phyloP scores from a whole-genome alignment of 2,329 filamentous ascomycete genomes.

The Xylaria arbuscula region DNA sequence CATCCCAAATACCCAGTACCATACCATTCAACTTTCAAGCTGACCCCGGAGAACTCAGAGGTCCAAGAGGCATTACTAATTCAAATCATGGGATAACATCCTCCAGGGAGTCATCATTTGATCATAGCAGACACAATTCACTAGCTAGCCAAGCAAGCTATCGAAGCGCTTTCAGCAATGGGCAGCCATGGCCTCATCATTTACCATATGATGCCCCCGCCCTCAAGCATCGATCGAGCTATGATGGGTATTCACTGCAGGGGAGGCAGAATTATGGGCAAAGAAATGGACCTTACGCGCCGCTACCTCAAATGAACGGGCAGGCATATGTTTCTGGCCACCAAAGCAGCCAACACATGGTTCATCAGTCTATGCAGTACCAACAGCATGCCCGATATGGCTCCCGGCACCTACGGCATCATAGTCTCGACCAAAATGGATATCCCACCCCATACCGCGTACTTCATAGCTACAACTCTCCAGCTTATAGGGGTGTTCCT shows the following conservation, averaged over 20 bases:
- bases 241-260: slow-evolving; percentile 41
- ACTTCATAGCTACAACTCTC: slow-evolving; percentile 69
- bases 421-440: slow-evolving; percentile 51
- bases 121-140: slow-evolving; percentile 51
- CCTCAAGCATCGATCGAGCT: slow-evolving; percentile 44
- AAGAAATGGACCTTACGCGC: slow-evolving; percentile 45
- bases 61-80: slow-evolving; percentile 48
- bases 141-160: slow-evolving; percentile 47
- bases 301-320: slow-evolving; percentile 40
- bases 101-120: slow-evolving; percentile 45
- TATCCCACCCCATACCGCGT: slow-evolving; percentile 60
- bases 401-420: slow-evolving; percentile 55
- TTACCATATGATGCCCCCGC: slow-evolving; percentile 29
- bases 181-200: slow-evolving; percentile 34
- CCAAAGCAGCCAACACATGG: slow-evolving; percentile 43
- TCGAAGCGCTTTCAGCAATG: slow-evolving; percentile 36
- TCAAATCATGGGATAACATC: slow-evolving; percentile 45
- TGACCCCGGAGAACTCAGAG: slow-evolving; percentile 35
- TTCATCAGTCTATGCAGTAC: slow-evolving; percentile 49
- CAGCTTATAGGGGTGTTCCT: slow-evolving; percentile 64
- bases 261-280: slow-evolving; percentile 34
- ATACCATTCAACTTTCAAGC: slow-evolving; percentile 41
- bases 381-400: slow-evolving; percentile 50
- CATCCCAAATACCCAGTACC: slow-evolving; percentile 40
- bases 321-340: slow-evolving; percentile 42